Percentiles rank a stretch among this genome's conserved stretches.
Evolutionary conservation across 495 filamentous ascomycete genomes (phyloP).

Genomic region (Podospora didyma): DNA sequence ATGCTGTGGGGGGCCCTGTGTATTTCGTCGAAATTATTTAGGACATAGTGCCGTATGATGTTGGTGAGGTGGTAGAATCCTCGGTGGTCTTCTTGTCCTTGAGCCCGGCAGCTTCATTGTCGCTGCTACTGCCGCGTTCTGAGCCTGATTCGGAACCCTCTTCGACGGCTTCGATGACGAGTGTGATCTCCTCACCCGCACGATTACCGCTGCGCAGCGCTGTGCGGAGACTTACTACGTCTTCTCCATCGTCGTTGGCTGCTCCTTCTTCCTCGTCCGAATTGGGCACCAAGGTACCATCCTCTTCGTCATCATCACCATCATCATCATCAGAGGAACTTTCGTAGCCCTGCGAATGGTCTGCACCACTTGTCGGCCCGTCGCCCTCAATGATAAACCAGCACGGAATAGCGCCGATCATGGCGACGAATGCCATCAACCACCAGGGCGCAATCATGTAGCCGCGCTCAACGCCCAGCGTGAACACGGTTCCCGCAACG

Average conservation of each 20-base stretch:
- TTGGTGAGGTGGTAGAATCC: too few species aligned
- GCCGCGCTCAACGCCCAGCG: conserved; percentile 63
- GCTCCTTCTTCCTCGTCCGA: neutral
- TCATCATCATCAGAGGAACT: conserved; percentile 36
- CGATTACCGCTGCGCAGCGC: too few species aligned
- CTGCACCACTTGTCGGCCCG: conserved; percentile 43
- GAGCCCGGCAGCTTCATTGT: too few species aligned
- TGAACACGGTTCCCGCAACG: conserved; percentile 60
- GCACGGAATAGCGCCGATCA: conserved; percentile 60
- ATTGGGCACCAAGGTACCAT: neutral
- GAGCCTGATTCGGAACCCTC: too few species aligned
- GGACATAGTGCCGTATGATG: too few species aligned
- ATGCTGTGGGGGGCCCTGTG: too few species aligned
- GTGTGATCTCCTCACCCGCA: too few species aligned
- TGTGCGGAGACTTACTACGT: too few species aligned
- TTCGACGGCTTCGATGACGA: too few species aligned
- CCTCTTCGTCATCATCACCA: conserved; percentile 22
- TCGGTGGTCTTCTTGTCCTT: too few species aligned
- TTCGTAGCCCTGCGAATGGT: conserved; percentile 23
- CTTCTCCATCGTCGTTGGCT: conserved; percentile 3
- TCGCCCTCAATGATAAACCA: conserved; percentile 73
- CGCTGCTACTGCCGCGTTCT: too few species aligned
- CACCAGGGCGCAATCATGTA: conserved; percentile 80
- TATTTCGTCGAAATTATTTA: too few species aligned
- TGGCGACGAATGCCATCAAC: conserved; percentile 56